Percentiles rank a stretch among this genome's conserved stretches.
Evolutionary conservation across 305 asterid genomes (phyloP).

Genomic region (Plantago rigida): DNA sequence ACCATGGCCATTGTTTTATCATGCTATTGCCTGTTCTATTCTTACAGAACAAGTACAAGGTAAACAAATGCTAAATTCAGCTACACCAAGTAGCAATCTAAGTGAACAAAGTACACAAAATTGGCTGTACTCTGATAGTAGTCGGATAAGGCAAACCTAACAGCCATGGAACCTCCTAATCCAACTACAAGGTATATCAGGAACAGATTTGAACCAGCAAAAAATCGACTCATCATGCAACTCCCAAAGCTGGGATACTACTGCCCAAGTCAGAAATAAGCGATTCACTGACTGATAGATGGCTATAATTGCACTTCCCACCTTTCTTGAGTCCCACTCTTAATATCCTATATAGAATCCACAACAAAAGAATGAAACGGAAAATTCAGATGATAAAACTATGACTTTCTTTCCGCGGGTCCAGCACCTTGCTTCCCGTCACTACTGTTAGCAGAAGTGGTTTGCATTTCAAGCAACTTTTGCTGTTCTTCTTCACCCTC

Average conservation of each 20-base stretch:
- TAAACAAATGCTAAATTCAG: neutral
- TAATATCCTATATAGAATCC: neutral
- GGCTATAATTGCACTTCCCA: too few relatives aligned
- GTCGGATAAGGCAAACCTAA: neutral
- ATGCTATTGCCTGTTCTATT: neutral
- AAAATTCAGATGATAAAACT: constrained; percentile 19
- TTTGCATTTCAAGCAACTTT: constrained; percentile 68
- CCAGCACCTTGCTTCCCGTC: constrained; percentile 30
- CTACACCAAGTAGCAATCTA: neutral
- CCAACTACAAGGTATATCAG: neutral
- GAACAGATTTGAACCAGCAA: neutral
- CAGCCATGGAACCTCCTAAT: neutral
- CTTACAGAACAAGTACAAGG: neutral
- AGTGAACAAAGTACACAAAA: neutral
- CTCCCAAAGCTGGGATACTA: neutral
- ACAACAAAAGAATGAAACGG: neutral
- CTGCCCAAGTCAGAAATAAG: neutral
- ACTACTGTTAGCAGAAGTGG: constrained; percentile 29
- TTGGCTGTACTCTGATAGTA: neutral
- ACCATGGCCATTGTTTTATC: too few relatives aligned
- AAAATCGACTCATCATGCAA: neutral
- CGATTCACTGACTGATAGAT: neutral
- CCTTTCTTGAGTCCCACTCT: too few relatives aligned
- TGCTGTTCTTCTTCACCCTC: constrained; percentile 57
- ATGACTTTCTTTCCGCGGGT: constrained; percentile 40